Evolutionary conservation across 805 yeast genomes (phyloP).

Genomic region (Kodamaea nitidulidarum): DNA sequence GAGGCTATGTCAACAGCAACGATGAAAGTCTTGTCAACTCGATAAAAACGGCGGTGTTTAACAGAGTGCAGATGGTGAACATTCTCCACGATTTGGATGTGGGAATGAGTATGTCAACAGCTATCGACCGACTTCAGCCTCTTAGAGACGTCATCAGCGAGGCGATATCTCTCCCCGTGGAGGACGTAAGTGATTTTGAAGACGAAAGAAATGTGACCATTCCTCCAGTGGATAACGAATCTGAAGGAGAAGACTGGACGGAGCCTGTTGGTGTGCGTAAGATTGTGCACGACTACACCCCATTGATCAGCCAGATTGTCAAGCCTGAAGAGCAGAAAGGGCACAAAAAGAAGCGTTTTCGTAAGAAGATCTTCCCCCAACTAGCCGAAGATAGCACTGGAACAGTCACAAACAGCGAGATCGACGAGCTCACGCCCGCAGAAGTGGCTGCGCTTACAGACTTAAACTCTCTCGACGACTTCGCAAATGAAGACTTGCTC

Average conservation of each 20-base stretch:
- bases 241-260: conserved; percentile 22
- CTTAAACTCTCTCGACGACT: conserved; percentile 33
- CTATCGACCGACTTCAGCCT: conserved; percentile 50
- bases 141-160: conserved; percentile 43
- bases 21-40: conserved; percentile 21
- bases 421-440: conserved; percentile 35
- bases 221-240: conserved; percentile 6
- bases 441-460: conserved; percentile 35
- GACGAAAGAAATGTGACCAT: conserved; percentile 14
- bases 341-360: conserved; percentile 5
- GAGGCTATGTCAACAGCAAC: conserved; percentile 19
- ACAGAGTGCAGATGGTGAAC: conserved; percentile 40
- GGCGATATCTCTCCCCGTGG: conserved; percentile 48
- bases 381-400: conserved; percentile 11
- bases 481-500: conserved; percentile 35
- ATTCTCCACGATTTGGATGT: conserved; percentile 37
- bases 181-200: conserved; percentile 33
- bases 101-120: conserved; percentile 49
- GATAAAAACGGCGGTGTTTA: conserved; percentile 36
- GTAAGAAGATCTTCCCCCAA: not conserved
- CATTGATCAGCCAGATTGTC: conserved; percentile 49
- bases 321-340: conserved; percentile 35
- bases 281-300: conserved; percentile 45
- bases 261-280: conserved; percentile 56
- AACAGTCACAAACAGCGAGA: conserved; percentile 22